phyloP scores from a whole-genome alignment of 441 rosid genomes.

The Lagerstroemia fauriei region DNA sequence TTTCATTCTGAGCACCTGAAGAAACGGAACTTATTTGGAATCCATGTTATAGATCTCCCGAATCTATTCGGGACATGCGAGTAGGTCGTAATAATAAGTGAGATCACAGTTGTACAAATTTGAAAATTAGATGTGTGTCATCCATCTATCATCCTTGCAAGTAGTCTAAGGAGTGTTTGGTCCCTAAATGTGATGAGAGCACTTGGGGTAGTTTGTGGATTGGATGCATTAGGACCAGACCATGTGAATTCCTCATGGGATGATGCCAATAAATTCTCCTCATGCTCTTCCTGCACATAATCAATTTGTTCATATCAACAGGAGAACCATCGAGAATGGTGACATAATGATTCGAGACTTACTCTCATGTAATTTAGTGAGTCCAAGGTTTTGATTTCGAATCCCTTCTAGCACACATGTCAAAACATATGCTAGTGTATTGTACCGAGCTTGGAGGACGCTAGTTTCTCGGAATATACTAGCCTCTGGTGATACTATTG shows the following conservation, averaged over 20 bases:
- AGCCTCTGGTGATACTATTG: no score
- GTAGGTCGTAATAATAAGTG: neutral
- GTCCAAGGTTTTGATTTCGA: no score
- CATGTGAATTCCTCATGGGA: conserved; percentile 43
- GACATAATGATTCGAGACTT: no score
- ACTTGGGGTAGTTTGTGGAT: conserved; percentile 29
- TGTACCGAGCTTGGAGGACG: no score
- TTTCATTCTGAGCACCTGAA: neutral
- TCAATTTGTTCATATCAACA: no score
- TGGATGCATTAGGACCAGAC: neutral
- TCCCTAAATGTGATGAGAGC: conserved; percentile 7
- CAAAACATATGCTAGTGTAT: no score
- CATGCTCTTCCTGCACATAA: no score
- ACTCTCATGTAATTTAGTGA: no score
- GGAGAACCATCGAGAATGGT: no score
- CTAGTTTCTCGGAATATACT: no score
- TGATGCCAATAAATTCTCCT: neutral
- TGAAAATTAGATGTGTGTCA: conserved; percentile 15
- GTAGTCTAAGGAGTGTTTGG: conserved; percentile 22
- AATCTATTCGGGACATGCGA: neutral
- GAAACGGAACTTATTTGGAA: neutral
- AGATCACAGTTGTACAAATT: conserved; percentile 13
- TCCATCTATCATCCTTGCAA: neutral
- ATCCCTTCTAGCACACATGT: no score
- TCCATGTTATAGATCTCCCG: neutral